Evolutionary conservation across 345 rosid species (phyloP), one percentile per base, ranked within the genome.

Genomic region (Triadica sebifera): DNA sequence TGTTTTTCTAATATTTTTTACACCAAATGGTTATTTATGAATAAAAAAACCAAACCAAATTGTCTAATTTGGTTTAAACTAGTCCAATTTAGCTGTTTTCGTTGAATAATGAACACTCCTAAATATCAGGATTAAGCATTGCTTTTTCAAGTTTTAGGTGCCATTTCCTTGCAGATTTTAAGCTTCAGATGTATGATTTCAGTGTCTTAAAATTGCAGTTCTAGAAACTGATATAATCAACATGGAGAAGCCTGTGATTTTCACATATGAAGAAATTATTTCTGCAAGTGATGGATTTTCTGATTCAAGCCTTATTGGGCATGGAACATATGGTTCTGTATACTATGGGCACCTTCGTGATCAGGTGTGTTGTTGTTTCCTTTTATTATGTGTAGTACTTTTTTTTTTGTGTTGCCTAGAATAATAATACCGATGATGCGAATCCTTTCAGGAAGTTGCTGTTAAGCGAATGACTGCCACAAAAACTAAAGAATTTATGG

Each of bases 381-480:
- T 61, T 72, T 12, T 55, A 17, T 56, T 22, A 2, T 25, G 43
- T n/a, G 9, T 22, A 12, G 0, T 39, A n/a, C 53, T 10, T 78
- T 56, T 65, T 46, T 50, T 43, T 69, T 60, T 38, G 52, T 12
- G 8, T 65, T 50, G 2, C 41, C 13, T 57, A 15, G 61, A 45
- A 57, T 39, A 50, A 79, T 38, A n/a, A 53, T 46, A 52, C 22
- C 20, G 59, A 55, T 75, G 37, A 71, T 76, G 77, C 49, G n/a
- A 74, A 19, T 61, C 43, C 45, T 79, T 75, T 70, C 63, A 94
- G 98, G 98, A 94, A 84, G 97, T 92, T 82, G 93, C 97, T 47
- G 78, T 92, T 64, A 94, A 94, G 83, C 89, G 88, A 76, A 92
- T 94, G 98, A 91, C 97, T 66, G 91, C 95, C 41, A 92, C 95